phyloP scores from a whole-genome alignment of 2,329 filamentous ascomycete species.

The Blumeria hordei region DNA sequence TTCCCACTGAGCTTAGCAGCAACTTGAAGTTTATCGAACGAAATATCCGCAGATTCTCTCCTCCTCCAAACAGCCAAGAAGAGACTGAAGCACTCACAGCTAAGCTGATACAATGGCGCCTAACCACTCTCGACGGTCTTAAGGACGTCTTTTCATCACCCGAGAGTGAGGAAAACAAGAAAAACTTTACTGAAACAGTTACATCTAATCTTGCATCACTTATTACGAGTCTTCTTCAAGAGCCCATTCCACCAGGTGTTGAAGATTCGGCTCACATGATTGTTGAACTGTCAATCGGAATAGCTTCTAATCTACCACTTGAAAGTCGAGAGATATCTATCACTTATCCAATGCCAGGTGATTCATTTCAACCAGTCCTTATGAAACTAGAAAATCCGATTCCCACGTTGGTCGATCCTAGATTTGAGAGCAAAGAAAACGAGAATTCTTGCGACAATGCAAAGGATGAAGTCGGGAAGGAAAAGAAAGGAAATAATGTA shows the following conservation, averaged over 20 bases:
- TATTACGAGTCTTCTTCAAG: constrained; percentile 49
- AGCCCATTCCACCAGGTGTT: constrained; percentile 58
- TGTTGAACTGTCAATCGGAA: constrained; percentile 67
- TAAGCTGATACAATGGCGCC: constrained; percentile 79
- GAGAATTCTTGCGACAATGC: constrained; percentile 13
- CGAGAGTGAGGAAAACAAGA: constrained; percentile 39
- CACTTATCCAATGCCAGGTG: constrained; percentile 60
- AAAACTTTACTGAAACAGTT: constrained; percentile 43
- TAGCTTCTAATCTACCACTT: constrained; percentile 64
- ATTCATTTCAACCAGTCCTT: constrained; percentile 39
- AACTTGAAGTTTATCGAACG: constrained; percentile 70
- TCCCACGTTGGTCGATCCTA: constrained; percentile 28
- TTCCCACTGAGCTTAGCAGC: constrained; percentile 51
- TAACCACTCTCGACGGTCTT: constrained; percentile 83
- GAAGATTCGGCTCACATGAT: constrained; percentile 81
- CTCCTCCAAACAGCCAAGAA: constrained; percentile 51
- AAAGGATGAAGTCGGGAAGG: constrained; percentile 14
- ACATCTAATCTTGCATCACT: constrained; percentile 43
- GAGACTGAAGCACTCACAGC: constrained; percentile 71
- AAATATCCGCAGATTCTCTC: constrained; percentile 59
- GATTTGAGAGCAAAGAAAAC: constrained; percentile 10
- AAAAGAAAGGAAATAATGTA: constrained; percentile 15
- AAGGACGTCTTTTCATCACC: constrained; percentile 41
- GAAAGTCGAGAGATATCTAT: constrained; percentile 82
- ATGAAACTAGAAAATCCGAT: constrained; percentile 65